Conservation (phyloP, 441 rosid species). For the Gossypium trilobum region DNA sequence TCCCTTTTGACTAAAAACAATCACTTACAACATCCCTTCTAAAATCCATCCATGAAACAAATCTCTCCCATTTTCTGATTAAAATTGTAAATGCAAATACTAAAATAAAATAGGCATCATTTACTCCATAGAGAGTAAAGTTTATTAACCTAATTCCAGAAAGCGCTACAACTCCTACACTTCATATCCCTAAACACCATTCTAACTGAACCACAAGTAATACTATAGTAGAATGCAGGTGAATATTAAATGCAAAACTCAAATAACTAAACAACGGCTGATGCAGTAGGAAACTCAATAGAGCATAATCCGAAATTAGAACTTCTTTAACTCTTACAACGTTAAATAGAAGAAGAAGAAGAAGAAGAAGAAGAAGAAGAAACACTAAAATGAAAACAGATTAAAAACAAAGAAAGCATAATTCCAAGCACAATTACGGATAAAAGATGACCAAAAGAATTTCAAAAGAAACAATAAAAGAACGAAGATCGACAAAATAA, state of each 20-base stretch:
- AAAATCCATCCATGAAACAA: neutral
- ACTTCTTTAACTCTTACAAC: neutral
- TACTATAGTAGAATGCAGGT: neutral
- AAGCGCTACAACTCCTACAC: neutral
- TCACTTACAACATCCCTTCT: neutral
- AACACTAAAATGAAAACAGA: neutral
- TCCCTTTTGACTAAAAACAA: neutral
- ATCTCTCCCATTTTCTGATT: neutral
- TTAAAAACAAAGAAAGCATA: neutral
- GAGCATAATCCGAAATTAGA: neutral
- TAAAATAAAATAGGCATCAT: neutral
- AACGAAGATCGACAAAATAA: neutral
- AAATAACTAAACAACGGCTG: neutral
- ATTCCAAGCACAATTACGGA: neutral
- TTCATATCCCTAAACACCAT: neutral
- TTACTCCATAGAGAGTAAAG: neutral
- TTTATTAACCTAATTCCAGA: slow-evolving; percentile 1
- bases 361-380: neutral
- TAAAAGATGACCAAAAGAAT: neutral
- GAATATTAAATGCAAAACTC: neutral
- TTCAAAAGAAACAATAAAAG: neutral
- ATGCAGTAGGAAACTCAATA: slow-evolving; percentile 1
- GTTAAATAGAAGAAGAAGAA: neutral
- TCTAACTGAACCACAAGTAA: neutral
- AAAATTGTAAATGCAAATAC: neutral